These are phyloP conservation scores for Fraxinus nigra DNA, from an alignment of 305 asterid species.

Conservation along the genomic window DNA sequence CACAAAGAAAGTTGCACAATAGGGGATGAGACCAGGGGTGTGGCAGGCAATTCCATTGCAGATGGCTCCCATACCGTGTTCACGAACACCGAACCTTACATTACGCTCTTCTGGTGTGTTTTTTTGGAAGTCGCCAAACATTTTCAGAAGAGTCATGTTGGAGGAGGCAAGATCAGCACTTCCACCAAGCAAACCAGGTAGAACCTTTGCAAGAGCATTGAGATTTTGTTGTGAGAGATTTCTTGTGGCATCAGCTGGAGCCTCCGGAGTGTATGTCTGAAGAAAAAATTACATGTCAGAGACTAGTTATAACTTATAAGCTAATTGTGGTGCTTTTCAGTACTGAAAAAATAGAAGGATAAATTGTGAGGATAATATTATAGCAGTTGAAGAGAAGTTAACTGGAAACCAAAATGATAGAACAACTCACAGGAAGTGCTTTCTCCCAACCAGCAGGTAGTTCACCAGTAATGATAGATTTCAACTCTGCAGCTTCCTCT, in stretches of 20 bases:
- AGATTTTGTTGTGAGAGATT: slow-evolving; percentile 79
- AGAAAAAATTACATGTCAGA: slow-evolving; percentile 8
- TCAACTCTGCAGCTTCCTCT: slow-evolving; percentile 85
- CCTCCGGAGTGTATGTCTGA: slow-evolving; percentile 89
- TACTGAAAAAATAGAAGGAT: background rate
- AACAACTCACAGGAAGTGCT: slow-evolving; percentile 69
- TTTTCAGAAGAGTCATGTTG: slow-evolving; percentile 91
- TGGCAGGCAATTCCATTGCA: slow-evolving; percentile 88
- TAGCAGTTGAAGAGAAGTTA: background rate
- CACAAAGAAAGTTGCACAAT: slow-evolving; percentile 95
- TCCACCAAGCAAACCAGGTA: slow-evolving; percentile 89
- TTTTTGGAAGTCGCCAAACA: slow-evolving; percentile 86
- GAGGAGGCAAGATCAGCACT: slow-evolving; percentile 98
- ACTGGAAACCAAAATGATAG: slow-evolving; percentile 2
- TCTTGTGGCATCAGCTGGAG: slow-evolving; percentile 85
- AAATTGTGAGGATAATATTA: background rate
- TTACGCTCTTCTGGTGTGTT: slow-evolving; percentile 87
- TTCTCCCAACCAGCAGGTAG: slow-evolving; percentile 85
- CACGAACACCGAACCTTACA: slow-evolving; percentile 86
- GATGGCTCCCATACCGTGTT: slow-evolving; percentile 92
- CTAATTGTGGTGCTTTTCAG: background rate
- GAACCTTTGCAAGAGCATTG: slow-evolving; percentile 88
- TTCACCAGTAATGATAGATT: slow-evolving; percentile 64
- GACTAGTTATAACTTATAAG: background rate
- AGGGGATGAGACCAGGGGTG: slow-evolving; percentile 79